These are phyloP conservation scores for Circinella minor DNA, from an alignment of 371 early-diverging fungal genomes.

Conservation along the genomic window DNA sequence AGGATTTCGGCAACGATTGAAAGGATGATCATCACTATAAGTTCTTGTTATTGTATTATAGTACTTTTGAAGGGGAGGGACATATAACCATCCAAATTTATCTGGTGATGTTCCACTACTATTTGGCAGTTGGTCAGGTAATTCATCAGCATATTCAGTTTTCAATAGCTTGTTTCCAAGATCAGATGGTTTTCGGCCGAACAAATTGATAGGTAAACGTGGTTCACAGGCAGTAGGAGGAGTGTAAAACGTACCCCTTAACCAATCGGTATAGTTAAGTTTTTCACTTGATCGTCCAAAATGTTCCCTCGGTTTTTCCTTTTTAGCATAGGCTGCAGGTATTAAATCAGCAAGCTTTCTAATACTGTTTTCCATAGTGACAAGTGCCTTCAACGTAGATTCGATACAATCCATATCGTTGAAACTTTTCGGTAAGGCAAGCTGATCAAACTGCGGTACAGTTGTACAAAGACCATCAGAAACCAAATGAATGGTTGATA, in stretches of 20 bases:
- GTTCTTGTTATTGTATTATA: no score
- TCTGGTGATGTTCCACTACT: neutral
- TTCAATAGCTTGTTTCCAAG: neutral
- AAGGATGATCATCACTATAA: no score
- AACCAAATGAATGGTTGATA: neutral
- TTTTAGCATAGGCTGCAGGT: no score
- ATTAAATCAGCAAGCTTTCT: no score
- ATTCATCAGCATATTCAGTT: neutral
- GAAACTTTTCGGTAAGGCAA: neutral
- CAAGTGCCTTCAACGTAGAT: neutral
- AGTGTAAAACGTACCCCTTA: neutral
- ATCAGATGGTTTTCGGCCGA: neutral
- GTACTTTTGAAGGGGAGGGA: neutral
- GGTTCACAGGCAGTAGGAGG: neutral
- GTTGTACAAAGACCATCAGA: neutral
- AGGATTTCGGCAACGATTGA: no score
- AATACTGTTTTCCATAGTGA: neutral
- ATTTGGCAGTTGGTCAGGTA: neutral
- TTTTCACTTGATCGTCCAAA: no score
- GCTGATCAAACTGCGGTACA: neutral
- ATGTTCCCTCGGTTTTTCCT: no score
- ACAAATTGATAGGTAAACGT: neutral
- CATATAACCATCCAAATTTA: neutral
- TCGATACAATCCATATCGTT: neutral
- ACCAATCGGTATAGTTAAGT: neutral